phyloP scores from a whole-genome alignment of 805 yeast species.

The Saturnispora halmiae region DNA sequence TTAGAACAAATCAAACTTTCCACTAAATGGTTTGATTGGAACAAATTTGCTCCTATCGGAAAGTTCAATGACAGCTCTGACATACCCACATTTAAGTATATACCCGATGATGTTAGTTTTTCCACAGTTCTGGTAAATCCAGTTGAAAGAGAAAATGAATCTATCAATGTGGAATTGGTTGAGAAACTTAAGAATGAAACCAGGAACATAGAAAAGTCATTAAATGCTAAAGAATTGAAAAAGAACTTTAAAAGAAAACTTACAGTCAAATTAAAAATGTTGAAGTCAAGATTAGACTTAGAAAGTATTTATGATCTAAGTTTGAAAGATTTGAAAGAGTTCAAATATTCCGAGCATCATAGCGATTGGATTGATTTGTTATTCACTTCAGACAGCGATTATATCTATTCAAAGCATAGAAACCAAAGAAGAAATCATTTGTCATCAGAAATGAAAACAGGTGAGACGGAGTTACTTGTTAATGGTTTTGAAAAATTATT shows the following conservation, averaged over 20 bases:
- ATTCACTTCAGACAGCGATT: slow-evolving; percentile 21
- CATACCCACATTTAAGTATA: slow-evolving; percentile 17
- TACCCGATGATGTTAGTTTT: slow-evolving; percentile 20
- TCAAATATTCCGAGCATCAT: slow-evolving; percentile 20
- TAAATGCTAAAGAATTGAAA: neutral
- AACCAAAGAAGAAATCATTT: slow-evolving; percentile 18
- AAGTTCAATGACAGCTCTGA: slow-evolving; percentile 17
- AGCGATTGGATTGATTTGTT: slow-evolving; percentile 19
- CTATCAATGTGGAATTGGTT: neutral
- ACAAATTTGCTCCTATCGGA: slow-evolving; percentile 24
- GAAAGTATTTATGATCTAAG: slow-evolving; percentile 6
- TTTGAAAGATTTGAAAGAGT: slow-evolving; percentile 21
- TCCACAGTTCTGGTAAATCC: slow-evolving; percentile 22
- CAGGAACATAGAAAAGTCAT: neutral
- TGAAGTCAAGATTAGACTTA: slow-evolving; percentile 6
- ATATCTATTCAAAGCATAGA: slow-evolving; percentile 18
- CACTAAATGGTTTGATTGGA: slow-evolving; percentile 40
- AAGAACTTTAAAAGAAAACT: slow-evolving; percentile 16
- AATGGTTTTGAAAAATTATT: slow-evolving; percentile 21
- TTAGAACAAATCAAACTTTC: slow-evolving; percentile 41
- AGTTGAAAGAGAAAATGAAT: neutral
- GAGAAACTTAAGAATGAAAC: slow-evolving; percentile 1
- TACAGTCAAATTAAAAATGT: neutral
- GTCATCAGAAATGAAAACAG: slow-evolving; percentile 10
- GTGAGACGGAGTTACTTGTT: slow-evolving; percentile 21